Percentiles rank a stretch among this genome's conserved stretches.
phyloP scores from a whole-genome alignment of 179 eudicot genomes.

The Gypsophila paniculata region DNA sequence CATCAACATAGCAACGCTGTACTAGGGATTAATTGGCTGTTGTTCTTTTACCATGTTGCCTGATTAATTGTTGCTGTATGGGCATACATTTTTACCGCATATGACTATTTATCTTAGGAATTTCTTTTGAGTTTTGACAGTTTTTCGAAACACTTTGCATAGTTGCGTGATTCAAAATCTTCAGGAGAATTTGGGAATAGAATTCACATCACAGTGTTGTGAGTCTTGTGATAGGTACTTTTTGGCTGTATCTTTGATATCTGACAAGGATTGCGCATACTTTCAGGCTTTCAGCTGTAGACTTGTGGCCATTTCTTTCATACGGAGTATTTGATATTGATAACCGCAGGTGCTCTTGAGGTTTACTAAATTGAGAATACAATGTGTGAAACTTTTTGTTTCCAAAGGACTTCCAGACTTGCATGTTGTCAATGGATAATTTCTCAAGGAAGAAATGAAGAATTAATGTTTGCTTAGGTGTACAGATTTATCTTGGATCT shows the following conservation, averaged over 20 bases:
- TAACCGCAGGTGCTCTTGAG: not conserved
- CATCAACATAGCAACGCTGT: too few relatives aligned
- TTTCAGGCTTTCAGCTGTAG: too few relatives aligned
- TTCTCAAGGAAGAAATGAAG: not conserved
- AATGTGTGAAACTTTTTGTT: not conserved
- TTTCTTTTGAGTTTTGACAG: not conserved
- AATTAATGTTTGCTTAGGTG: not conserved
- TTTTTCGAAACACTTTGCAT: not conserved
- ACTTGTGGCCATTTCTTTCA: too few relatives aligned
- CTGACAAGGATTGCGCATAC: too few relatives aligned
- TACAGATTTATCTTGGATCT: not conserved
- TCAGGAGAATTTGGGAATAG: not conserved
- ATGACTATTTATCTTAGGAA: not conserved
- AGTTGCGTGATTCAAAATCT: not conserved
- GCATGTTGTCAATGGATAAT: not conserved
- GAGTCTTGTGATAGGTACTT: not conserved
- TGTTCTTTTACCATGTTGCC: too few relatives aligned
- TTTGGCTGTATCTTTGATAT: not conserved
- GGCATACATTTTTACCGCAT: not conserved
- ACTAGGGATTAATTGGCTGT: too few relatives aligned
- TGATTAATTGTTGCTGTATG: too few relatives aligned
- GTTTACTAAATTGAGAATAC: not conserved
- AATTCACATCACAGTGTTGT: not conserved
- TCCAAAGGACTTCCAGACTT: not conserved
- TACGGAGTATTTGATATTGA: too few relatives aligned